A percentile compares a stretch with the other conserved stretches of the same genome.
phyloP scores from a whole-genome alignment of 768 basidiomycete genomes.

The Amanita rubescens region DNA sequence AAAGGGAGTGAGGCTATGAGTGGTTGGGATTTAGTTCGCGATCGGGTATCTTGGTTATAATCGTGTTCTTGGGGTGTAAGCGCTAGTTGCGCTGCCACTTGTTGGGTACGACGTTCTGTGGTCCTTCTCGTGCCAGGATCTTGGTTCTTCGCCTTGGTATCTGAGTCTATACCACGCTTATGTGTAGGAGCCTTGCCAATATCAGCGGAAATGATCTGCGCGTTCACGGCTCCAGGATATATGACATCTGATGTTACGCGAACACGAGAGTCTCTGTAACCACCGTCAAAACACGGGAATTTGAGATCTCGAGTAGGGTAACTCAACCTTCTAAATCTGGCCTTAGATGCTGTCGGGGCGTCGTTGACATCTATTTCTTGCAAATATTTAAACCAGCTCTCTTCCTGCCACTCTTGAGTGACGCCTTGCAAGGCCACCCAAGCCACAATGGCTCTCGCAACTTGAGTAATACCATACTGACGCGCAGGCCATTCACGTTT shows the following conservation, averaged over 20 bases:
- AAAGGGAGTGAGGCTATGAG: slow-evolving; percentile 6
- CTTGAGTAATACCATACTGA: slow-evolving; percentile 55
- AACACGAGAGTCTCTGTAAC: slow-evolving; percentile 44
- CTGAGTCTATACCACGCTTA: slow-evolving; percentile 4
- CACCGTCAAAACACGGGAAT: not conserved
- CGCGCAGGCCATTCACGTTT: slow-evolving; percentile 70
- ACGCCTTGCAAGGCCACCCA: slow-evolving; percentile 80
- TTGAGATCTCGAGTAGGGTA: not conserved
- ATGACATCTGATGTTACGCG: slow-evolving; percentile 70
- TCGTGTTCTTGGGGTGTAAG: not conserved
- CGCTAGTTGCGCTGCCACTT: not conserved
- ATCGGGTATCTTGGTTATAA: not conserved
- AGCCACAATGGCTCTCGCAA: slow-evolving; percentile 63
- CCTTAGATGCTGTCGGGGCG: slow-evolving; percentile 18
- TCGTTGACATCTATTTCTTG: slow-evolving; percentile 60
- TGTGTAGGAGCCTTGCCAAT: slow-evolving; percentile 54
- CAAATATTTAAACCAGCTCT: slow-evolving; percentile 56
- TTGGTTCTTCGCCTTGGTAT: not conserved
- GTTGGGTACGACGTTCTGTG: not conserved
- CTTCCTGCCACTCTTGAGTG: slow-evolving; percentile 76
- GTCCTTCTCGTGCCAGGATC: not conserved
- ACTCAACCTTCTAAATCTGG: slow-evolving; percentile 29
- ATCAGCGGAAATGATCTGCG: slow-evolving; percentile 71
- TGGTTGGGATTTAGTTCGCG: not conserved
- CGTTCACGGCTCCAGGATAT: slow-evolving; percentile 54